Percentiles rank a stretch among this genome's conserved stretches.
Conservation (phyloP, 2,329 filamentous ascomycete species). For the Clarireedia paspali region DNA sequence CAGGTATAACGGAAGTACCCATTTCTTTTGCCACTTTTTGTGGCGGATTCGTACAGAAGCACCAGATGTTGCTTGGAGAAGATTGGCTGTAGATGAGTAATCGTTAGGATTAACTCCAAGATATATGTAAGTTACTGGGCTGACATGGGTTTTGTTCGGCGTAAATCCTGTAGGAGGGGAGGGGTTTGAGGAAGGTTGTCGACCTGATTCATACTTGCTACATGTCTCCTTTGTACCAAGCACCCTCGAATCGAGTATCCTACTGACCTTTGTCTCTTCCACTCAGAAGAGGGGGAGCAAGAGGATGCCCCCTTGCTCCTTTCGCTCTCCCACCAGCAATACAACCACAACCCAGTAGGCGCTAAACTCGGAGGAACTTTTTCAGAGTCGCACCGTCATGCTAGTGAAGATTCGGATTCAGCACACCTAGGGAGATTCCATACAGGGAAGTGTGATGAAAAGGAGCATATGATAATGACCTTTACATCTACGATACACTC, state of each 20-base stretch:
- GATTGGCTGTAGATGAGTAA: too few relatives aligned
- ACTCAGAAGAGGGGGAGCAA: too few relatives aligned
- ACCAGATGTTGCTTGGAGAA: too few relatives aligned
- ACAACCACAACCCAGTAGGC: background rate
- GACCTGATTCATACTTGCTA: background rate
- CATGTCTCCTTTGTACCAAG: background rate
- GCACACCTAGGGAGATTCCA: background rate
- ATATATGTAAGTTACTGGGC: background rate
- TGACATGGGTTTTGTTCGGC: background rate
- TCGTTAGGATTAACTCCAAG: background rate
- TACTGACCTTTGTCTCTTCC: background rate
- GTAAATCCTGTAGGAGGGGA: background rate
- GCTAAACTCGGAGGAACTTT: background rate
- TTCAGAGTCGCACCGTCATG: background rate
- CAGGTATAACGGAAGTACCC: too few relatives aligned
- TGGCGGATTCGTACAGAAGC: too few relatives aligned
- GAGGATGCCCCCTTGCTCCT: background rate
- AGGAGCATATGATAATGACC: background rate
- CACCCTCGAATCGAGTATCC: background rate
- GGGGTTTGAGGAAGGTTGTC: background rate
- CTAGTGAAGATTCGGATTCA: background rate
- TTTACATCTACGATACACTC: background rate
- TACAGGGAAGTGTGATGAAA: background rate
- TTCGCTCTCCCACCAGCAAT: background rate
- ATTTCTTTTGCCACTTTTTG: too few relatives aligned